Base-by-base conservation (phyloP, 2,329 filamentous ascomycete species). In the Grosmannia penicillata region DNA sequence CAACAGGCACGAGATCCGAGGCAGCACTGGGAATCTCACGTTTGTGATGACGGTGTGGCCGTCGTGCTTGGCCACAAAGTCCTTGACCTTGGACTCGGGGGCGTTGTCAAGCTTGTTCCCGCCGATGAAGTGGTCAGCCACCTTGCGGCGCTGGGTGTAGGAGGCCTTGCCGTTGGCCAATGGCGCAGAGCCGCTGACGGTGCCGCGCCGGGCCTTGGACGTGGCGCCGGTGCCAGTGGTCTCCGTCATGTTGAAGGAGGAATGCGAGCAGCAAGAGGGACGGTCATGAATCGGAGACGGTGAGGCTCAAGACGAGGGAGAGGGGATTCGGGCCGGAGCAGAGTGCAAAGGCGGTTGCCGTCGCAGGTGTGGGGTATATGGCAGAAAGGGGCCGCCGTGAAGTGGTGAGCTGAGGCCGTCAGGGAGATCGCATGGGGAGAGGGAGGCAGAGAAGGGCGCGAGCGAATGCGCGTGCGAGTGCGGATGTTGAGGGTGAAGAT, bases 11-110 rank as follows among this genome's bases (percentile, higher is more conserved):
- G 23, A 13, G 14, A 25, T 21, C 3, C 4, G 23, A 39, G 28
- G 29, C 4, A 5, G 40, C 85, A n/a, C n/a, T n/a, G n/a, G n/a
- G n/a, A n/a, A n/a, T n/a, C n/a, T 70, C 62, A 96, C 91, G 58
- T 87, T 96, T 54, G 85, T 94, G 57, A 98, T 98, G 59, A 96
- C 89, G 17, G 91, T 96, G 70, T 98, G 91, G 44, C 91, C 91
- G 54, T 87, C 83, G 60, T 93, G 72, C 43, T 72, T 69, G 37
- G 82, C 75, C 34, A 98, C 89, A 64, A 96, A 98, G 61, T 98
- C 89, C 72, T 94, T 96, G 45, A 98, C 84, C 54, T 78, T 81
- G 58, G 87, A 81, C 27, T 86, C 73, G 32, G 82, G 64, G 36
- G 91, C 91, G 56, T 81, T 81, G 47, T 76, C 77, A 47, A 98